Conservation (phyloP, 2,329 filamentous ascomycete species). For the Orbilia brochopaga region DNA sequence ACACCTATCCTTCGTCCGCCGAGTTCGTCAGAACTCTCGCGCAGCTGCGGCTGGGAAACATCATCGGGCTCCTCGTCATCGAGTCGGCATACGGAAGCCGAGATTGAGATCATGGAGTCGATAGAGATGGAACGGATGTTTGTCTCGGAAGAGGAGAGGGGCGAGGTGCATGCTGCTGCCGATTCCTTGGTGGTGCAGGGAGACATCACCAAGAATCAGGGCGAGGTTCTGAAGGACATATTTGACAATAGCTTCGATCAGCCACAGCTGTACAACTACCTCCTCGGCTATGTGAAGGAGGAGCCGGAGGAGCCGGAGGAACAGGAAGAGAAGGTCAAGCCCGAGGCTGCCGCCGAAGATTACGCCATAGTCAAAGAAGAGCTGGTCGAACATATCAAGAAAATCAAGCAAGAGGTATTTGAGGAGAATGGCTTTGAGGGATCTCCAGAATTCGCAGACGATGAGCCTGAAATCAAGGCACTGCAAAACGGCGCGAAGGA, state of each 20-base stretch:
- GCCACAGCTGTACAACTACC: constrained; percentile 19
- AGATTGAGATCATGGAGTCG: constrained; percentile 24
- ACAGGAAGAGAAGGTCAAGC: not conserved
- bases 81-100: constrained; percentile 17
- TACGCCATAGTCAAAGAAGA: not conserved
- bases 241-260: constrained; percentile 32
- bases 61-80: constrained; percentile 26
- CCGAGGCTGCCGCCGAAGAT: no score
- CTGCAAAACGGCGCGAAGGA: constrained; percentile 14
- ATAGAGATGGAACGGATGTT: constrained; percentile 29
- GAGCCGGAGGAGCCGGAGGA: no score
- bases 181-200: constrained; percentile 9
- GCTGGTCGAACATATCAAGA: not conserved
- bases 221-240: constrained; percentile 29
- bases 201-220: constrained; percentile 26
- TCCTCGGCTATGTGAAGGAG: not conserved
- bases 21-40: constrained; percentile 26
- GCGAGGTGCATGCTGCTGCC: constrained; percentile 23
- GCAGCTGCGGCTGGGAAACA: constrained; percentile 33
- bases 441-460: constrained; percentile 3
- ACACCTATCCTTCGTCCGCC: constrained; percentile 33
- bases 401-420: not conserved
- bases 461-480: not conserved
- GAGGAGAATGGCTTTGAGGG: constrained; percentile 33
- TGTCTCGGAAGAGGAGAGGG: constrained; percentile 27